Evolutionary conservation across 768 basidiomycete genomes (phyloP), one percentile per base, ranked within the genome.

Genomic region (Kwoniella sp.): DNA sequence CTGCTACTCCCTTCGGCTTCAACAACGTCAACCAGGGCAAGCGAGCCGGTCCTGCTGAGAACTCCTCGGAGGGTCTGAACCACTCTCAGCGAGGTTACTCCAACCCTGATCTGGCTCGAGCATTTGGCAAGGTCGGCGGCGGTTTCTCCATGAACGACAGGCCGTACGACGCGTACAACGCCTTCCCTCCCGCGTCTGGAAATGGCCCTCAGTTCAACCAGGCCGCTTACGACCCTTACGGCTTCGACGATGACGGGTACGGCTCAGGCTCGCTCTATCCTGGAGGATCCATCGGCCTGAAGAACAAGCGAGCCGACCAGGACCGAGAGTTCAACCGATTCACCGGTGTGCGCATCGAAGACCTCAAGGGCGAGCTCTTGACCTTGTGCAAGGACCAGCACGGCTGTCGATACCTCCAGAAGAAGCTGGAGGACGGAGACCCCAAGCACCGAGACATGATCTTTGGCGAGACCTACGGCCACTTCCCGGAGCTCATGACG

Each of bases 371-470:
- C 53, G 93, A 99, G 75, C 93, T 99, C 54, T 84, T 90, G 12
- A 79, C 83, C 0, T 76, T 99, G 15, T 98, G 95, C 82, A 98
- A 98, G 74, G 95, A 99, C 75, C 95, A 99, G 75, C 93, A 98
- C 74, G 95, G 95, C 2, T 99, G 95, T 70, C 83, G 95, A 29
- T 99, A 96, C 71, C 77, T 99, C 51, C 95, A 99, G 77, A 98
- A 98, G 83, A 96, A 98, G 76, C 80, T 99, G 22, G 95, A 99
- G 73, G 95, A 99, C 70, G 89, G 88, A 49, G 83, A 86, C 53
- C 81, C 93, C 4, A 92, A 93, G 73, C 92, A 99, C 75, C 83
- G 95, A 46, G 95, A 99, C 69, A 92, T 98, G 88, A 99, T 99
- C 73, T 99, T 96, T 81, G 83, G 87, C 54, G 95, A 99, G 78